Conservation (phyloP, 1,284 basidiomycete species). For the Heterobasidion occidentale region DNA sequence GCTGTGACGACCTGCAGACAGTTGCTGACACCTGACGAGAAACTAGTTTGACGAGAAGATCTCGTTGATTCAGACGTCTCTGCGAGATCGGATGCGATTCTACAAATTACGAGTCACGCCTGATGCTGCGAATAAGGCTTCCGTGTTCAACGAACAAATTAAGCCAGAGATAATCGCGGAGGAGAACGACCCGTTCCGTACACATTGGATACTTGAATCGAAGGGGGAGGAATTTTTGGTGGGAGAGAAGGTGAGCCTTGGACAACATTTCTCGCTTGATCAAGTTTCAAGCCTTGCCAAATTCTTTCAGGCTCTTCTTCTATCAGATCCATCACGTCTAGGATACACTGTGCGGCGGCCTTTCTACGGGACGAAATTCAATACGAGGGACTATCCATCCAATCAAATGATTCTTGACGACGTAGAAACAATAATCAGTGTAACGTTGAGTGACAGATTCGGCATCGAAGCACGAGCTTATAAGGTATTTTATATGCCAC, state of each 20-base stretch:
- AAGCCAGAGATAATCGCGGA: conserved; percentile 78
- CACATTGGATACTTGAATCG: conserved; percentile 70
- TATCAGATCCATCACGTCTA: conserved; percentile 59
- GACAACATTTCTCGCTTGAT: not conserved
- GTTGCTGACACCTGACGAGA: not conserved
- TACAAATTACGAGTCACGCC: conserved; percentile 79
- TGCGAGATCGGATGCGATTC: conserved; percentile 81
- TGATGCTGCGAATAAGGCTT: conserved; percentile 64
- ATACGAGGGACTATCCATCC: conserved; percentile 70
- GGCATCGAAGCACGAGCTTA: conserved; percentile 50
- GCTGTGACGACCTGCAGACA: not conserved
- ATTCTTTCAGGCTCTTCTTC: conserved; percentile 52
- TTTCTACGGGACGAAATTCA: conserved; percentile 70
- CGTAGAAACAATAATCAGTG: conserved; percentile 63
- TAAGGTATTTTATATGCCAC: conserved; percentile 37
- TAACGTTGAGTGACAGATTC: conserved; percentile 55
- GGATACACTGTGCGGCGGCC: conserved; percentile 76
- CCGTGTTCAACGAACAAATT: conserved; percentile 70
- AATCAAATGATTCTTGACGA: conserved; percentile 69
- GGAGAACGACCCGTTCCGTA: conserved; percentile 70
- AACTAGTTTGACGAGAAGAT: conserved; percentile 72
- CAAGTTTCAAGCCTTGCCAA: not conserved
- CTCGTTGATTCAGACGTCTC: conserved; percentile 61
- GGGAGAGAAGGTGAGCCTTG: conserved; percentile 56
- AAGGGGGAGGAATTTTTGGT: conserved; percentile 44